Percentiles rank a stretch among this genome's conserved stretches.
phyloP scores from a whole-genome alignment of 768 basidiomycete species.

The Amylocystis lapponica region DNA sequence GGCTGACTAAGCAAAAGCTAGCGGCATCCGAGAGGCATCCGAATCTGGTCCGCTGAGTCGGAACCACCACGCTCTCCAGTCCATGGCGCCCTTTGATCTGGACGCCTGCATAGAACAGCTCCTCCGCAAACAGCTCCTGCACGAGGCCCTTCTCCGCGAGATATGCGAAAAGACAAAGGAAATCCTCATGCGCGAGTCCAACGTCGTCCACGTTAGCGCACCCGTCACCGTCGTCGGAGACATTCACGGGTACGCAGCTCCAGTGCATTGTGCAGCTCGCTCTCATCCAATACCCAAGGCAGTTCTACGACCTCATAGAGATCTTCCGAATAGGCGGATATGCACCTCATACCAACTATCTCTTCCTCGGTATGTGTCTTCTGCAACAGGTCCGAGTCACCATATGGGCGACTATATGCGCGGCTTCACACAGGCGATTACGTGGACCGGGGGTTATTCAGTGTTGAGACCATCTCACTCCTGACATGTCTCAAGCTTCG shows the following conservation, averaged over 20 bases:
- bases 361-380: constrained; percentile 79
- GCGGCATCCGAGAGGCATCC: no score
- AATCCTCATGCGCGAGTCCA: constrained; percentile 97
- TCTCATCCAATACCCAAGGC: constrained; percentile 54
- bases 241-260: constrained; percentile 84
- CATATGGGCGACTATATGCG: constrained; percentile 1
- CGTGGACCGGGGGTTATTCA: constrained; percentile 95
- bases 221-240: constrained; percentile 99
- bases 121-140: constrained; percentile 86
- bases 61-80: no score
- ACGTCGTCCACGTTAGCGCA: constrained; percentile 94
- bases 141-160: constrained; percentile 91
- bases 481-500: constrained; percentile 94
- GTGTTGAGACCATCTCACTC: constrained; percentile 96
- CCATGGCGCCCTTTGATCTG: constrained; percentile 76
- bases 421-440: constrained; percentile 72
- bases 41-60: no score
- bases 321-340: constrained; percentile 98
- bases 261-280: constrained; percentile 8
- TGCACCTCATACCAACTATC: constrained; percentile 94
- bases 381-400: not conserved
- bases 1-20: no score
- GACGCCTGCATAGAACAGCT: constrained; percentile 94
- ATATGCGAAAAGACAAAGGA: constrained; percentile 99
- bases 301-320: constrained; percentile 99